A percentile compares a stretch with the other conserved stretches of the same genome.
Conservation (phyloP, 768 basidiomycete genomes). For the Lactarius akahatsu region DNA sequence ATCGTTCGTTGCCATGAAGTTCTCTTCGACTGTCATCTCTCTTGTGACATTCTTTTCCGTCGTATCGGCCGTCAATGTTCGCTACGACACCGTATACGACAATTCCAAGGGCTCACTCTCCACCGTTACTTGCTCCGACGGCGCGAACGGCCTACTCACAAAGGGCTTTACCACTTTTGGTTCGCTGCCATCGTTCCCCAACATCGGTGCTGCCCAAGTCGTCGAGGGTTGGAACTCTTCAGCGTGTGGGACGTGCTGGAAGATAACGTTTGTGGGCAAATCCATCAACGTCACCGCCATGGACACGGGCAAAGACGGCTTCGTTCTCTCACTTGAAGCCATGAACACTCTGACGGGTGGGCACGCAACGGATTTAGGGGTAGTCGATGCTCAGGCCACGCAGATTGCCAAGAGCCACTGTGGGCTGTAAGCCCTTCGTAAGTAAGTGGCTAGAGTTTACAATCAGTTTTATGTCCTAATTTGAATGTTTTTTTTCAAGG, state of each 20-base stretch:
- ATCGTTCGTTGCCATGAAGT: slow-evolving; percentile 34
- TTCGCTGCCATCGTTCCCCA: slow-evolving; percentile 36
- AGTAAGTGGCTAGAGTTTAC: neutral
- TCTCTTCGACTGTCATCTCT: slow-evolving; percentile 29
- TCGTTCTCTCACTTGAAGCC: slow-evolving; percentile 39
- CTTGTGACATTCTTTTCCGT: slow-evolving; percentile 26
- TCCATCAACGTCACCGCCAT: slow-evolving; percentile 37
- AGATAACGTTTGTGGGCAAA: slow-evolving; percentile 33
- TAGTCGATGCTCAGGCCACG: slow-evolving; percentile 44
- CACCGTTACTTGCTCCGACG: slow-evolving; percentile 37
- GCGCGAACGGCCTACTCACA: slow-evolving; percentile 35
- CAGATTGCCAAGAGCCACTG: slow-evolving; percentile 50
- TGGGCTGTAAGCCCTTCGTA: slow-evolving; percentile 40
- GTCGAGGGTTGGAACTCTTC: slow-evolving; percentile 36
- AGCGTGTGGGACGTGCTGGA: slow-evolving; percentile 39
- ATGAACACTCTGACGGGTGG: slow-evolving; percentile 41
- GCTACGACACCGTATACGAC: slow-evolving; percentile 39
- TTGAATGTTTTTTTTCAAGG: neutral
- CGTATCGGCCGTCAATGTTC: slow-evolving; percentile 21
- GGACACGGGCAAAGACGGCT: slow-evolving; percentile 31
- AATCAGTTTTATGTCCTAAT: neutral
- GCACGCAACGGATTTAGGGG: slow-evolving; percentile 48
- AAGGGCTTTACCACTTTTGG: slow-evolving; percentile 39
- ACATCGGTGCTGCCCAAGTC: slow-evolving; percentile 37
- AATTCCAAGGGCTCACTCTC: slow-evolving; percentile 29